Conservation (phyloP, 192 early-diverging fungal species). For the Coemansia sp. region DNA sequence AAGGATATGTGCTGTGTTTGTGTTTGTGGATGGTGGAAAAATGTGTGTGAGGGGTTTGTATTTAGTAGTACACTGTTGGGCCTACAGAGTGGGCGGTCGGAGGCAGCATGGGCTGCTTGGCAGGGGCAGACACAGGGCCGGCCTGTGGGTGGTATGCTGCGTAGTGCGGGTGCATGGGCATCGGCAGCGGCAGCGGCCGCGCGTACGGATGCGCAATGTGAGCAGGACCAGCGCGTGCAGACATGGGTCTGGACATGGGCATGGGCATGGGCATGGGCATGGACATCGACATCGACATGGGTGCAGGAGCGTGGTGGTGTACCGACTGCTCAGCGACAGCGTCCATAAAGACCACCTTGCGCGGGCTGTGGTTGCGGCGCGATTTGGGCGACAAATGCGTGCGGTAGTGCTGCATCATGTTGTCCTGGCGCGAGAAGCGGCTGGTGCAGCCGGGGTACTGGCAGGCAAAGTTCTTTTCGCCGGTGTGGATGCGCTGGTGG, state of each 20-base stretch:
- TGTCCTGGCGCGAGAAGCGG: constrained; percentile 74
- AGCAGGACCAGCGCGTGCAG: neutral
- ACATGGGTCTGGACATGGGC: neutral
- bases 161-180: constrained; percentile 10
- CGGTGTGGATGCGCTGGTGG: constrained; percentile 78
- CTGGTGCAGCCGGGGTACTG: constrained; percentile 65
- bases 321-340: constrained; percentile 1
- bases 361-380: constrained; percentile 49
- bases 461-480: constrained; percentile 73
- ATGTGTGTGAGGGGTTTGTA: neutral
- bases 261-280: neutral
- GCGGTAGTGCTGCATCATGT: constrained; percentile 84
- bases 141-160: constrained; percentile 5
- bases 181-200: constrained; percentile 4
- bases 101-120: constrained; percentile 5
- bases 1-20: neutral
- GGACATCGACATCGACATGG: neutral
- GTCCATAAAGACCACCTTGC: constrained; percentile 36
- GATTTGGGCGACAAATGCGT: constrained; percentile 70
- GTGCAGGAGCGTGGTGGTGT: neutral
- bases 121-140: neutral
- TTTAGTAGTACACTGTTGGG: constrained; percentile 7
- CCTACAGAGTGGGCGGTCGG: constrained; percentile 1
- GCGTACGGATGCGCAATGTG: constrained; percentile 7
- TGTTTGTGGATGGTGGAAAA: neutral